Conservation (phyloP, 306 rosid species). For the Pueraria montana region DNA sequence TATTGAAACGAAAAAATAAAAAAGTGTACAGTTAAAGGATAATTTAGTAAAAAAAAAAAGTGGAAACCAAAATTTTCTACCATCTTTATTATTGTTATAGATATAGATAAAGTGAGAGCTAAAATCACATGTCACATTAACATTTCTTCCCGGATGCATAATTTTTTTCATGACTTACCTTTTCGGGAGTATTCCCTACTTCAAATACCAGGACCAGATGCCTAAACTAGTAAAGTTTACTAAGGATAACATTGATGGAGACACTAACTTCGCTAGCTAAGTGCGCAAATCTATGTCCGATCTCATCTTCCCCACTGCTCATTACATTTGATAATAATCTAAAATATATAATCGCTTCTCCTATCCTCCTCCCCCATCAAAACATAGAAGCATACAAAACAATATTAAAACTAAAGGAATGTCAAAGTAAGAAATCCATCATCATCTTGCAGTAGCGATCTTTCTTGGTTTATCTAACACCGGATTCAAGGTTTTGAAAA, state of each 20-base stretch:
- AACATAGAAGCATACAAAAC: conserved; percentile 34
- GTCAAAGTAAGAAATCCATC: conserved; percentile 34
- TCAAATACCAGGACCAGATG: neutral
- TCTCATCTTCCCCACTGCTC: neutral
- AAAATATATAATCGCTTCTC: conserved; percentile 8
- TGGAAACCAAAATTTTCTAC: neutral
- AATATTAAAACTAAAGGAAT: conserved; percentile 36
- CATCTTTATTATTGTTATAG: neutral
- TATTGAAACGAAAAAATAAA: neutral
- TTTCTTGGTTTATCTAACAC: conserved; percentile 31
- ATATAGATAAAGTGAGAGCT: neutral
- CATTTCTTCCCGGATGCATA: neutral
- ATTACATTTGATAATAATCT: conserved; percentile 33
- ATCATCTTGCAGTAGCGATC: conserved; percentile 14
- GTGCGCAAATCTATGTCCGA: neutral
- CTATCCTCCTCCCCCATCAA: conserved; percentile 20
- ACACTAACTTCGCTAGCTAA: conserved; percentile 6
- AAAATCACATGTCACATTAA: conserved; percentile 3
- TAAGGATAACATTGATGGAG: conserved; percentile 4
- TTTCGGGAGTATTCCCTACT: neutral
- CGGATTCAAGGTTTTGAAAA: conserved; percentile 62
- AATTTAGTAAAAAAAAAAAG: neutral
- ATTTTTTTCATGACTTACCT: neutral
- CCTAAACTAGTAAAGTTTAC: conserved; percentile 36
- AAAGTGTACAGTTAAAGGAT: neutral